Conservation (phyloP, 1,284 basidiomycete genomes). For the Tylopilus sp. region DNA sequence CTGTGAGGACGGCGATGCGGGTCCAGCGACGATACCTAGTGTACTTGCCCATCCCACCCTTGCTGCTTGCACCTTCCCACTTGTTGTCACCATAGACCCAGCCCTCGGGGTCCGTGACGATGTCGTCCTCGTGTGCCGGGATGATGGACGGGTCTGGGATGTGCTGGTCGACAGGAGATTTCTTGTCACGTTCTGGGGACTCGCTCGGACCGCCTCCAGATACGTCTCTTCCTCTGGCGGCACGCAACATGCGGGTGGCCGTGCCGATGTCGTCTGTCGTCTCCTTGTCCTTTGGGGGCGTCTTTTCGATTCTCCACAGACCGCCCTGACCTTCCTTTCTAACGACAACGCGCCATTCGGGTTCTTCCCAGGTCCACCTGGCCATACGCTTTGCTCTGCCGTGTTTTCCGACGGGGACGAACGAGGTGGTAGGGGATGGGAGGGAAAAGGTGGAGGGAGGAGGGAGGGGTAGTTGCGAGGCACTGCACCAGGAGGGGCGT, state of each 20-base stretch:
- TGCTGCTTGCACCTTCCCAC: slow-evolving; percentile 80
- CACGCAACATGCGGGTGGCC: slow-evolving; percentile 32
- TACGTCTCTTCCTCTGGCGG: slow-evolving; percentile 23
- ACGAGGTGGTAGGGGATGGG: slow-evolving; percentile 44
- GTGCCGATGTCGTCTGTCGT: slow-evolving; percentile 32
- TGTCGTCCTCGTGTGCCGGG: slow-evolving; percentile 39
- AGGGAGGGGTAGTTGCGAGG: slow-evolving; percentile 54
- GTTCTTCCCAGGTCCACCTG: slow-evolving; percentile 83
- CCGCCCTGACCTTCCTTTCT: slow-evolving; percentile 48
- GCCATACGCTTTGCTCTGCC: slow-evolving; percentile 67
- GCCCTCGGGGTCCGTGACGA: slow-evolving; percentile 80
- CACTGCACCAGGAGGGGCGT: slow-evolving; percentile 84
- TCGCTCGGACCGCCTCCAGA: slow-evolving; percentile 14
- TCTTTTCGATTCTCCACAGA: slow-evolving; percentile 55
- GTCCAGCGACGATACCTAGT: slow-evolving; percentile 85
- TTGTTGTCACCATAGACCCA: slow-evolving; percentile 97
- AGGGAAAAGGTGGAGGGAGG: slow-evolving; percentile 69
- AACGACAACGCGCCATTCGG: slow-evolving; percentile 80
- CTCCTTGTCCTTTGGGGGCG: slow-evolving; percentile 58
- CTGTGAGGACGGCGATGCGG: slow-evolving; percentile 74
- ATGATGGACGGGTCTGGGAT: slow-evolving; percentile 21
- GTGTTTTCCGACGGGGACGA: slow-evolving; percentile 31
- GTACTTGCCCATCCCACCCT: slow-evolving; percentile 88
- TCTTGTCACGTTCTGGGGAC: slow-evolving; percentile 24
- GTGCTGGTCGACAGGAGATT: slow-evolving; percentile 18